These are phyloP conservation scores for Botrytis porri DNA, from an alignment of 2,329 filamentous ascomycete species.

Conservation along the genomic window DNA sequence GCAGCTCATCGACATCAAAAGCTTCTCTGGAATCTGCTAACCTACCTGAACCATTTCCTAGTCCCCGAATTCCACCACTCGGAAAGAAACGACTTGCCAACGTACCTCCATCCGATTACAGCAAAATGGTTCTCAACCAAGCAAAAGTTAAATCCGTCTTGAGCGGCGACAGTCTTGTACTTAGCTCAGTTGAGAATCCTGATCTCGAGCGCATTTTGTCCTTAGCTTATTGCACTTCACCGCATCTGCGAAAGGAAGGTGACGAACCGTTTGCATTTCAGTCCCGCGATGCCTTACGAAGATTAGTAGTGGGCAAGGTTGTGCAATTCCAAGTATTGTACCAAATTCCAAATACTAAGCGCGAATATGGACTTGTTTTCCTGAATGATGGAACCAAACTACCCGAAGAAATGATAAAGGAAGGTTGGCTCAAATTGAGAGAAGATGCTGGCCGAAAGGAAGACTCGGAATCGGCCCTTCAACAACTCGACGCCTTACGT, in stretches of 20 bases:
- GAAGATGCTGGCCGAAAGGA: constrained; percentile 93
- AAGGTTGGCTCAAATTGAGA: constrained; percentile 89
- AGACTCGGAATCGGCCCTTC: constrained; percentile 70
- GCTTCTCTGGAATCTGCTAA: constrained; percentile 33
- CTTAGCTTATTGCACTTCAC: constrained; percentile 87
- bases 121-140: constrained; percentile 41
- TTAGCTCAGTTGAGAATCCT: constrained; percentile 78
- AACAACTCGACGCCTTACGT: constrained; percentile 74
- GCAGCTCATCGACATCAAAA: constrained; percentile 22
- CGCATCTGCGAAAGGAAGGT: constrained; percentile 80
- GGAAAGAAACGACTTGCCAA: constrained; percentile 29
- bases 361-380: constrained; percentile 82
- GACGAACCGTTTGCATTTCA: constrained; percentile 93
- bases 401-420: constrained; percentile 79
- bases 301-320: constrained; percentile 78
- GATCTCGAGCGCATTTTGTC: constrained; percentile 82
- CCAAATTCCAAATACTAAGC: constrained; percentile 77
- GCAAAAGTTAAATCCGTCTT: constrained; percentile 89
- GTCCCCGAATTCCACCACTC: constrained; percentile 25
- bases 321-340: constrained; percentile 85
- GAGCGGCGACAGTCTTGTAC: constrained; percentile 87
- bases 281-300: constrained; percentile 88
- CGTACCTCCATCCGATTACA: constrained; percentile 36
- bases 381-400: constrained; percentile 73
- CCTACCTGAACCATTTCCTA: constrained; percentile 40